A percentile compares a stretch with the other conserved stretches of the same genome.
Conservation (phyloP, 2,329 filamentous ascomycete genomes). For the Paecilomyces dactylethromorphus region DNA sequence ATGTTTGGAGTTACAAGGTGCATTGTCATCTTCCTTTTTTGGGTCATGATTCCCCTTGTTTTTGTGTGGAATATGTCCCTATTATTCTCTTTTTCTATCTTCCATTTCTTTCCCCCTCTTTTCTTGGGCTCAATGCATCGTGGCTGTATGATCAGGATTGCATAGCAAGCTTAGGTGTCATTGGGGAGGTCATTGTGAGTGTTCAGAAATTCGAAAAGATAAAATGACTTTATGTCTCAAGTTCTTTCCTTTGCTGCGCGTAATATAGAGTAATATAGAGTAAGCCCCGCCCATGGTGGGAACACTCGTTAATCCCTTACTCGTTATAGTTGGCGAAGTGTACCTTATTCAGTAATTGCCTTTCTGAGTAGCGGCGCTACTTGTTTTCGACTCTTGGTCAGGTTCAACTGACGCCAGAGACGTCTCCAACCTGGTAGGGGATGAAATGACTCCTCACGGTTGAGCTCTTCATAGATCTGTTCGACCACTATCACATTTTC, state of each 20-base stretch:
- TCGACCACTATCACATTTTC: constrained; percentile 15
- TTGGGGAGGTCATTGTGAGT: not conserved
- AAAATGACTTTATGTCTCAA: not conserved
- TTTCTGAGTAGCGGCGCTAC: constrained; percentile 54
- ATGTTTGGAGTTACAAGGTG: not conserved
- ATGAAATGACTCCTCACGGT: constrained; percentile 4
- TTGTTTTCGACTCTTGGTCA: constrained; percentile 56
- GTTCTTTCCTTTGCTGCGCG: not conserved
- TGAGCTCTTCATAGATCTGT: constrained; percentile 10
- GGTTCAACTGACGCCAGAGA: constrained; percentile 51
- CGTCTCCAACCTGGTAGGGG: constrained; percentile 32
- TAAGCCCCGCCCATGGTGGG: not conserved
- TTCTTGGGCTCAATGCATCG: constrained; percentile 1
- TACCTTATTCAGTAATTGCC: constrained; percentile 25
- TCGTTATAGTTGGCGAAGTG: not conserved
- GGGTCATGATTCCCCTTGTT: not conserved
- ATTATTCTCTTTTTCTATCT: not conserved
- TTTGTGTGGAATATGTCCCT: not conserved
- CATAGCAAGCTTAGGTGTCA: constrained; percentile 2
- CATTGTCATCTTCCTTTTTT: not conserved
- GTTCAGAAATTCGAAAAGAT: not conserved
- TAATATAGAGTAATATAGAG: not conserved
- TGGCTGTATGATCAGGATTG: not conserved
- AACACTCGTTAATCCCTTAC: not conserved
- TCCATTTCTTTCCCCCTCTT: not conserved